Conservation (phyloP, 2,329 filamentous ascomycete species). For the Epichloe hybrida region DNA sequence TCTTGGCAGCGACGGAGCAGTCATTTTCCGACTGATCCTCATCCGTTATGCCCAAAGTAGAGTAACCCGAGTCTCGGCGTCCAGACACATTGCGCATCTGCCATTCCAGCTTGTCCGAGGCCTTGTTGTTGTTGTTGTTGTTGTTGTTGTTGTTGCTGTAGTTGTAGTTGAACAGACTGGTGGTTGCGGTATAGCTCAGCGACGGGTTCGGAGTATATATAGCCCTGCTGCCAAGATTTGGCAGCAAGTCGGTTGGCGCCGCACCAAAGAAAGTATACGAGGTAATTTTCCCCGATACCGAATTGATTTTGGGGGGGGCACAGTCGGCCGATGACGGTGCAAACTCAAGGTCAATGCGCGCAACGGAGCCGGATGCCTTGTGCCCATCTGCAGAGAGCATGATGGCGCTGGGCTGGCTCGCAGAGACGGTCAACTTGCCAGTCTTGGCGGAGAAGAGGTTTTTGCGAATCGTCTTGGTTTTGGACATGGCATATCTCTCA, state of each 20-base stretch:
- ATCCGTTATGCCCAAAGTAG: slow-evolving; percentile 23
- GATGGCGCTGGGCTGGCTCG: slow-evolving; percentile 32
- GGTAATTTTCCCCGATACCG: slow-evolving; percentile 35
- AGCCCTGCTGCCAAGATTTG: slow-evolving; percentile 35
- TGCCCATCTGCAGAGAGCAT: slow-evolving; percentile 38
- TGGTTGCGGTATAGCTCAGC: slow-evolving; percentile 33
- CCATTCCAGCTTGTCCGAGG: slow-evolving; percentile 28
- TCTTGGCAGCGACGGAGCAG: slow-evolving; percentile 10
- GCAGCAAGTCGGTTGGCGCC: slow-evolving; percentile 30
- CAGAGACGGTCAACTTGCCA: slow-evolving; percentile 33
- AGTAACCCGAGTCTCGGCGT: slow-evolving; percentile 41
- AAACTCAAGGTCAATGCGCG: slow-evolving; percentile 34
- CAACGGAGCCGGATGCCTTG: slow-evolving; percentile 26
- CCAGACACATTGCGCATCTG: slow-evolving; percentile 18
- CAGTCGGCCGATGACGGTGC: slow-evolving; percentile 29
- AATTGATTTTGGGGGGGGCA: slow-evolving; percentile 36
- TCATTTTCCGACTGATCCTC: slow-evolving; percentile 24
- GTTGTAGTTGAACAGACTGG: slow-evolving; percentile 22
- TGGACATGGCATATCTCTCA: slow-evolving; percentile 34
- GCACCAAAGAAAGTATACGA: slow-evolving; percentile 40
- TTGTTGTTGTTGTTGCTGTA: slow-evolving; percentile 17
- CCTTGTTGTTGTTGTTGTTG: slow-evolving; percentile 11
- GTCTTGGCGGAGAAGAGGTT: slow-evolving; percentile 37
- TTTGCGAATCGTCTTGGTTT: slow-evolving; percentile 39
- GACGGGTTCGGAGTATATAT: slow-evolving; percentile 27